These are phyloP conservation scores for Trametes maxima DNA, from an alignment of 768 basidiomycete species.

Conservation along the genomic window DNA sequence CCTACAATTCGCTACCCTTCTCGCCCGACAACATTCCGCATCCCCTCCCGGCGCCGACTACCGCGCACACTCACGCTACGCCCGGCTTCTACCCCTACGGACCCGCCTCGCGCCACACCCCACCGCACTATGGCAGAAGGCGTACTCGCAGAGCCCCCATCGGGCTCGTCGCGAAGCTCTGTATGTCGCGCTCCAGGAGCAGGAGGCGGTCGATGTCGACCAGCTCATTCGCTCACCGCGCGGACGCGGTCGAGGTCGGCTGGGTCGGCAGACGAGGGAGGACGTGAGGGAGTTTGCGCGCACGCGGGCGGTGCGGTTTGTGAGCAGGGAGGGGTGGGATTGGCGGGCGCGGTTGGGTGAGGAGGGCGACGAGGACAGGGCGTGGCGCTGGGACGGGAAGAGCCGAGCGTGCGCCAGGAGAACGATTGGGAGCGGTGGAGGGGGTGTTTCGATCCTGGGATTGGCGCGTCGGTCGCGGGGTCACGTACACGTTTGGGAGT, in stretches of 20 bases:
- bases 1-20: slow-evolving; percentile 53
- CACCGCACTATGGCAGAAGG: slow-evolving; percentile 31
- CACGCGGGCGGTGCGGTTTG: slow-evolving; percentile 33
- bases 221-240: slow-evolving; percentile 34
- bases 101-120: slow-evolving; percentile 11
- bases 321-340: slow-evolving; percentile 28
- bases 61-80: slow-evolving; percentile 28
- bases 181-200: slow-evolving; percentile 61
- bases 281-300: slow-evolving; percentile 62
- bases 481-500: slow-evolving; percentile 50
- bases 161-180: slow-evolving; percentile 61
- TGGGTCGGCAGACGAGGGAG: slow-evolving; percentile 45
- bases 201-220: slow-evolving; percentile 31
- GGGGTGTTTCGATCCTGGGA: slow-evolving; percentile 46
- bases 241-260: slow-evolving; percentile 33
- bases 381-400: slow-evolving; percentile 24
- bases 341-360: slow-evolving; percentile 22
- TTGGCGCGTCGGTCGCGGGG: slow-evolving; percentile 30
- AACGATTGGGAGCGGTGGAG: slow-evolving; percentile 58
- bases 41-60: slow-evolving; percentile 41
- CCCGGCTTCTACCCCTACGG: slow-evolving; percentile 47
- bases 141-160: slow-evolving; percentile 42
- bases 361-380: slow-evolving; percentile 28
- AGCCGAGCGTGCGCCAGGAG: slow-evolving; percentile 51
- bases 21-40: slow-evolving; percentile 56